A percentile compares a stretch with the other conserved stretches of the same genome.
These are phyloP conservation scores for Blastomyces percursus DNA, from an alignment of 2,329 filamentous ascomycete species.

Conservation along the genomic window DNA sequence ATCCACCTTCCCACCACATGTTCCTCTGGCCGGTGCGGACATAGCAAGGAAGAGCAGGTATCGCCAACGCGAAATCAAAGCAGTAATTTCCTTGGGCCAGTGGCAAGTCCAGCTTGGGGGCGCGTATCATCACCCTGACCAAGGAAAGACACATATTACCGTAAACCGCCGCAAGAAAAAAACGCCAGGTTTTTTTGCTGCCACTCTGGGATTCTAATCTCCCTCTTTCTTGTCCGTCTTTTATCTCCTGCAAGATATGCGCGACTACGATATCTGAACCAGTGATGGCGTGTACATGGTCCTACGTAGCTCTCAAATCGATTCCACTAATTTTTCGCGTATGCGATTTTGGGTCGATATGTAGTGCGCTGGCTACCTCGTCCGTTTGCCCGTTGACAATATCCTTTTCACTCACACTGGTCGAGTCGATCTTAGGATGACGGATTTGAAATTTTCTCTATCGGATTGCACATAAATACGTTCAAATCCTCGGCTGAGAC, in stretches of 20 bases:
- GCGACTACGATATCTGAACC: background rate
- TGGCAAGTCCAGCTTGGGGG: constrained; percentile 1
- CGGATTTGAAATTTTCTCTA: background rate
- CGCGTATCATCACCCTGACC: background rate
- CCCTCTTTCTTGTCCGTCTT: background rate
- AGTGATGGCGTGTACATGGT: background rate
- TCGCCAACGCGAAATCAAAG: background rate
- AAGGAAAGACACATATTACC: background rate
- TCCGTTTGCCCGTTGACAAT: background rate
- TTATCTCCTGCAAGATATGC: background rate
- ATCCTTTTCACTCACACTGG: background rate
- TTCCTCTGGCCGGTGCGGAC: background rate
- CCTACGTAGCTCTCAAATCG: background rate
- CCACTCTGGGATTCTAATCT: background rate
- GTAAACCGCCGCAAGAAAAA: background rate
- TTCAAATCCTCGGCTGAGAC: background rate
- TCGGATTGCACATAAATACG: background rate
- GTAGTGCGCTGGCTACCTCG: background rate
- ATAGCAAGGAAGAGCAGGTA: background rate
- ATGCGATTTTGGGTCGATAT: background rate
- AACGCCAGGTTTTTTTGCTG: background rate
- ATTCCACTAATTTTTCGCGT: background rate
- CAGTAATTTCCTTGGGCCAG: background rate
- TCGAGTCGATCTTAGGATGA: background rate
- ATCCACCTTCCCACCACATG: background rate